Evolutionary conservation across 2,329 filamentous ascomycete species (phyloP).

Genomic region (Venturia oleaginea): DNA sequence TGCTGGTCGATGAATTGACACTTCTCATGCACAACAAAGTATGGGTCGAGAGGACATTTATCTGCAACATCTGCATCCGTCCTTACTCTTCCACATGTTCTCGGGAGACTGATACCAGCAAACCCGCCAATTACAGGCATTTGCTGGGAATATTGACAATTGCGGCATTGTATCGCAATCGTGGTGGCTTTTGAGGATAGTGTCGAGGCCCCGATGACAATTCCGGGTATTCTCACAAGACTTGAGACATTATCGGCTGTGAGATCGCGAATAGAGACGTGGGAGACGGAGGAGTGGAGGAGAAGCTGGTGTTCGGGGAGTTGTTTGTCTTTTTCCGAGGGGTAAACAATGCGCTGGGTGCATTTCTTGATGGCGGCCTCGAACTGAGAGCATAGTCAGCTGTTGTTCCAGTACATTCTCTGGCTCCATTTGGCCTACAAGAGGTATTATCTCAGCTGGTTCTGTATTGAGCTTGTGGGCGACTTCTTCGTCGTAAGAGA

Average conservation of each 20-base stretch:
- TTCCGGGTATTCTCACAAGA: slow-evolving; percentile 93
- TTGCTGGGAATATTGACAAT: slow-evolving; percentile 63
- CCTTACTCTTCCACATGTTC: slow-evolving; percentile 60
- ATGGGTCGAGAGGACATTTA: slow-evolving; percentile 86
- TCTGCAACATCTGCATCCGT: slow-evolving; percentile 57
- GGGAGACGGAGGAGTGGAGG: slow-evolving; percentile 81
- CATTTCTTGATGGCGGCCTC: slow-evolving; percentile 83
- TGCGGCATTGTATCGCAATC: slow-evolving; percentile 79
- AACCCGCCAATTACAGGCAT: slow-evolving; percentile 77
- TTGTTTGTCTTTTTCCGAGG: slow-evolving; percentile 54
- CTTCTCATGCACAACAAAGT: slow-evolving; percentile 90
- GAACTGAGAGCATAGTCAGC: slow-evolving; percentile 52
- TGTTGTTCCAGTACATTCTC: background rate
- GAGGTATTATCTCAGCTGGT: slow-evolving; percentile 82
- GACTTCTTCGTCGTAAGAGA: slow-evolving; percentile 91
- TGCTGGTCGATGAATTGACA: slow-evolving; percentile 96
- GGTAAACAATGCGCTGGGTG: slow-evolving; percentile 88
- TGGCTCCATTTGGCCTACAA: slow-evolving; percentile 48
- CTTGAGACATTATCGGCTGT: slow-evolving; percentile 88
- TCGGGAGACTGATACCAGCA: slow-evolving; percentile 72
- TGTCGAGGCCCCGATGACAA: slow-evolving; percentile 94
- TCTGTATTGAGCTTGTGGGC: slow-evolving; percentile 83
- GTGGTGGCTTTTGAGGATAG: slow-evolving; percentile 91
- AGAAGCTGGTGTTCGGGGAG: slow-evolving; percentile 91
- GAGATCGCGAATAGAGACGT: slow-evolving; percentile 87